These are phyloP conservation scores for Ramaria rubella DNA, from an alignment of 768 basidiomycete genomes.

Conservation along the genomic window DNA sequence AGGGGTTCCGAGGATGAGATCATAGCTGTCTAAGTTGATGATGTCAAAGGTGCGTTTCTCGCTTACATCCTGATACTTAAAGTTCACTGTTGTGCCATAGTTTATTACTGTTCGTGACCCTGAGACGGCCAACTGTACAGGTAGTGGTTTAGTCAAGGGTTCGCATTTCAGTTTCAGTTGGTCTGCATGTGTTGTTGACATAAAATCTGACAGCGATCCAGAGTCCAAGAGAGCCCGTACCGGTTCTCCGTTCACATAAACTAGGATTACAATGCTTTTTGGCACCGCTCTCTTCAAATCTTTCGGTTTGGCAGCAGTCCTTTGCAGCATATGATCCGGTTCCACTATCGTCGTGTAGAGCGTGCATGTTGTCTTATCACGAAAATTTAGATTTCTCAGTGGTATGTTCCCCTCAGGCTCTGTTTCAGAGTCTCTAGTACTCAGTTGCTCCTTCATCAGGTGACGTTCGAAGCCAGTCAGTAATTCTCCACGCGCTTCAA, in stretches of 20 bases:
- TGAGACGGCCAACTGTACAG: constrained; percentile 34
- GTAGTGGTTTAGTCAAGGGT: constrained; percentile 26
- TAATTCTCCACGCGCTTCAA: too few relatives aligned
- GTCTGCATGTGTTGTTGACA: constrained; percentile 14
- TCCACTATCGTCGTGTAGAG: too few relatives aligned
- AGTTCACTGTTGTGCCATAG: constrained; percentile 15
- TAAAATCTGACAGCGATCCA: constrained; percentile 16
- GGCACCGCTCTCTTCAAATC: constrained; percentile 3
- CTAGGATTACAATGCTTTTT: constrained; percentile 3
- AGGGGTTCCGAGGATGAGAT: constrained; percentile 32
- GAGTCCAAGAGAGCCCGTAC: constrained; percentile 13
- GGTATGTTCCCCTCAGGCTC: too few relatives aligned
- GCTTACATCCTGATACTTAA: constrained; percentile 32
- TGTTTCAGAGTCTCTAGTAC: too few relatives aligned
- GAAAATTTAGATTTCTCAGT: too few relatives aligned
- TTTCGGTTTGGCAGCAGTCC: not conserved
- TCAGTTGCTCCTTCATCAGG: too few relatives aligned
- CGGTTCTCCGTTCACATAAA: constrained; percentile 9
- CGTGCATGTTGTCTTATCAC: too few relatives aligned
- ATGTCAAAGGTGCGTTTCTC: constrained; percentile 30
- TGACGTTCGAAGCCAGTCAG: too few relatives aligned
- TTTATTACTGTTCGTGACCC: constrained; percentile 37
- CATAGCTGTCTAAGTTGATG: constrained; percentile 33
- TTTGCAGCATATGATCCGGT: too few relatives aligned
- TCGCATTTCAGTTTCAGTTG: constrained; percentile 25